Evolutionary conservation across 2,329 filamentous ascomycete species (phyloP).

Genomic region (Beauveria rudraprayagi): DNA sequence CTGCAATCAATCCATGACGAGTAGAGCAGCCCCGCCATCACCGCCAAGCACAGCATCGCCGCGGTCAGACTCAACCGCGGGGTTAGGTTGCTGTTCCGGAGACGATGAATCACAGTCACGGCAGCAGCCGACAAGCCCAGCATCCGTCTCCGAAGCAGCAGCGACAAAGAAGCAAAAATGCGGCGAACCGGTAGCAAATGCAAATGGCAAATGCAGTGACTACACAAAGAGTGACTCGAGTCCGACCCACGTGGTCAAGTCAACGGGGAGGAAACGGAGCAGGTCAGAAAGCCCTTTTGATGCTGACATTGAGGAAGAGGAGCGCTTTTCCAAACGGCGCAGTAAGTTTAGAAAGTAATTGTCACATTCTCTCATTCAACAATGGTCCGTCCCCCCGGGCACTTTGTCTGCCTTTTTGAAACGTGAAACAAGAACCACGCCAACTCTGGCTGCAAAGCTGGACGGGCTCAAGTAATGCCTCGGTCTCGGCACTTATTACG

Average conservation of each 20-base stretch:
- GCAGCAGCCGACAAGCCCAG: no score
- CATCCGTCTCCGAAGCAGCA: no score
- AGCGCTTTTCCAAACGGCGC: neutral
- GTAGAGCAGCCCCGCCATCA: no score
- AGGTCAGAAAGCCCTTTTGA: neutral
- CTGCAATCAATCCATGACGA: no score
- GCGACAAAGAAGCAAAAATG: no score
- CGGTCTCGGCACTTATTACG: neutral
- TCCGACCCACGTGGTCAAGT: neutral
- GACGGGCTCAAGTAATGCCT: neutral
- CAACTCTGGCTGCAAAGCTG: neutral
- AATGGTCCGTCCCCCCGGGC: neutral
- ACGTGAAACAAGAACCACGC: neutral
- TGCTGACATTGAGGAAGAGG: neutral
- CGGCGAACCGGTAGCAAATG: no score
- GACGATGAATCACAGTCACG: no score
- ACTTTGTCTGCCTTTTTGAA: neutral
- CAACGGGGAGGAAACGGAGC: neutral
- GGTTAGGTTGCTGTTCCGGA: no score
- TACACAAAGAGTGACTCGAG: neutral
- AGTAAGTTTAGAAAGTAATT: neutral
- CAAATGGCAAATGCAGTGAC: no score
- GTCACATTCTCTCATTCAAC: neutral
- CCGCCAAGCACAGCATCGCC: no score
- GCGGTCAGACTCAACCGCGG: no score